Percentiles rank a stretch among this genome's conserved stretches.
Conservation (phyloP, 352 stramenopile genomes). For the Phytophthora cactorum region DNA sequence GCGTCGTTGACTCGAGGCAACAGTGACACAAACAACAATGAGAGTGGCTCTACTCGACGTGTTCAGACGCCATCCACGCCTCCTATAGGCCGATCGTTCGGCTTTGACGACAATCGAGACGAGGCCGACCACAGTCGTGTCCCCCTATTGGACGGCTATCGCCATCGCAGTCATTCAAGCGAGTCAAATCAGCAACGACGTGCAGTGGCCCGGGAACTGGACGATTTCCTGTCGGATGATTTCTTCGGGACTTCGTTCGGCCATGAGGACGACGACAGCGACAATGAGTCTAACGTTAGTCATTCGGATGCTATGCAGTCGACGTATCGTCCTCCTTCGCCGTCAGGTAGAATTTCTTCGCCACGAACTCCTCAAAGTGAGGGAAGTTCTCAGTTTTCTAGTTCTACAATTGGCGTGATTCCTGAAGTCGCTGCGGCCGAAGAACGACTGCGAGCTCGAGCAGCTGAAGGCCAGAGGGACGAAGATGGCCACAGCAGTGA, state of each 20-base stretch:
- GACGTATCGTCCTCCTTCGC: constrained; percentile 32
- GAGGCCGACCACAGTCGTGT: constrained; percentile 63
- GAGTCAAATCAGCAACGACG: constrained; percentile 32
- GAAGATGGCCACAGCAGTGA: constrained; percentile 9
- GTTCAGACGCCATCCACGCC: constrained; percentile 33
- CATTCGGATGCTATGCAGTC: constrained; percentile 22
- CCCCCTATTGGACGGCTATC: constrained; percentile 59
- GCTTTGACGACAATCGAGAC: constrained; percentile 33
- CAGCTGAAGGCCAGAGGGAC: constrained; percentile 8
- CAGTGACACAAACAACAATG: constrained; percentile 8
- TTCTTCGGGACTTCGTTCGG: constrained; percentile 75
- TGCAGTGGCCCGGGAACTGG: constrained; percentile 43
- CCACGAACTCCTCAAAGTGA: constrained; percentile 25
- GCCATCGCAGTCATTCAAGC: constrained; percentile 37
- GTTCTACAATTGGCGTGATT: constrained; percentile 49
- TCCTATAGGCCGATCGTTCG: constrained; percentile 35
- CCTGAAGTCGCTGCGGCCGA: constrained; percentile 72
- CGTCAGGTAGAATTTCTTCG: constrained; percentile 30
- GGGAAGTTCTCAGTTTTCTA: constrained; percentile 9
- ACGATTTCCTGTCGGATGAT: constrained; percentile 63
- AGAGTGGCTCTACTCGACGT: constrained; percentile 5
- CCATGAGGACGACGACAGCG: constrained; percentile 35
- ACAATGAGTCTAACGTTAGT: constrained; percentile 28
- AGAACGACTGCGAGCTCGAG: constrained; percentile 37
- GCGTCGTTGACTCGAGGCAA: constrained; percentile 47